Base-by-base conservation (phyloP, 164 flowering plant species). In the Magnolia sinica region DNA sequence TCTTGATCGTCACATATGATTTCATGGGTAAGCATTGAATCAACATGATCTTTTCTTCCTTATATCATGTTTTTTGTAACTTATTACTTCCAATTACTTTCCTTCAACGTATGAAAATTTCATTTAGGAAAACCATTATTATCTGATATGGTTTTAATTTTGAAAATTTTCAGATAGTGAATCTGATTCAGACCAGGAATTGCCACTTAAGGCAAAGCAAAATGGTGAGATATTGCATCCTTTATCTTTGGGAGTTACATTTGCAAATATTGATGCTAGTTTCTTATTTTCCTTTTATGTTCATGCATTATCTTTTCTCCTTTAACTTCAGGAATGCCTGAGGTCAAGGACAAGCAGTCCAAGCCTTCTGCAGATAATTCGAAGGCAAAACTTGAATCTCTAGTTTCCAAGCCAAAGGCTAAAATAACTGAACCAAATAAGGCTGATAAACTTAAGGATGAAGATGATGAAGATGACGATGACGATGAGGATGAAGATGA, bases 101-200 rank as follows among this genome's bases (percentile, higher is more conserved):
- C 37, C 27, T 24, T 70, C 23, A 11, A 50, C 16, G 19, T 70
- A 45, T 49, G 14, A 69, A 3, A 29, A 4, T 24, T 18, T 0
- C 31, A 63, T 14, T 64, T 16, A 19, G 3, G 13, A 64, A 19
- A 9, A 1, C 5, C 2, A 24, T 11, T 51, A 50, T 0, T 1
- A 8, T 24, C 2, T 2, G 0, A 49, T 18, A 8, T 24, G 1
- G 27, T 3, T 45, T n/a, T 55, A 27, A 4, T 63, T 70, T 78
- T 27, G 11, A 52, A 1, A 24, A 2, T 74, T 45, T 78, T 10
- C 79, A 81, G 89, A 81, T 49, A 77, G 76, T 64, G 84, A 77
- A 1, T 76, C 72, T 66, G 87, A 79, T 19, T 77, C 78, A 7
- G 89, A 81, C 24, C 83, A 83, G 61, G 86, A 82, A 19, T 5